A percentile compares a stretch with the other conserved stretches of the same genome.
These are phyloP conservation scores for Heritiera fomes DNA, from an alignment of 345 rosid species.

Conservation along the genomic window DNA sequence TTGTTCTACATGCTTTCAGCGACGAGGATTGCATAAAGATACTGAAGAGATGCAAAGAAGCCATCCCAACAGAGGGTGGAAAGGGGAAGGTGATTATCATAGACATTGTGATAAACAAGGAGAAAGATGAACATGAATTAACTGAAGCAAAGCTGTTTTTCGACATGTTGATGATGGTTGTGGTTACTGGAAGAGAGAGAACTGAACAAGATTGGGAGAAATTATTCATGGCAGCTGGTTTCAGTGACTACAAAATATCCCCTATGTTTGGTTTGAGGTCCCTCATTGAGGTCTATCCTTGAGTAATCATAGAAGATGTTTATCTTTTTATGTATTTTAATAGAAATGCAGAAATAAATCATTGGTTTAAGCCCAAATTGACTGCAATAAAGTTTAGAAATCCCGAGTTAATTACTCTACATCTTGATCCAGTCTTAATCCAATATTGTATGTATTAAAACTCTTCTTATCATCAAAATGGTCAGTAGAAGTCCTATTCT, in stretches of 20 bases:
- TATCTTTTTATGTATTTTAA: neutral
- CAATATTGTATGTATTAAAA: no score
- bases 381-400: no score
- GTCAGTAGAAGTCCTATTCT: no score
- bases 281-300: slow-evolving; percentile 28
- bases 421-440: no score
- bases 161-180: slow-evolving; percentile 47
- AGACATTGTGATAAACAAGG: slow-evolving; percentile 38
- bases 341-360: neutral
- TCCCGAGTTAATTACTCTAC: no score
- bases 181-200: slow-evolving; percentile 16
- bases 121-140: slow-evolving; percentile 30
- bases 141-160: slow-evolving; percentile 37
- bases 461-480: no score
- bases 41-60: slow-evolving; percentile 43
- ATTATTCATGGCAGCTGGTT: slow-evolving; percentile 18
- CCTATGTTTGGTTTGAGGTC: slow-evolving; percentile 17
- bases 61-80: slow-evolving; percentile 23
- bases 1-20: slow-evolving; percentile 39
- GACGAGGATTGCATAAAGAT: slow-evolving; percentile 52
- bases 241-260: slow-evolving; percentile 15
- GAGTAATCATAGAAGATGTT: neutral
- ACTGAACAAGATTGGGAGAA: slow-evolving; percentile 17
- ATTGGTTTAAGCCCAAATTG: neutral
- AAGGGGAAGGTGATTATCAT: slow-evolving; percentile 31